Percentiles rank a stretch among this genome's conserved stretches.
Evolutionary conservation across 2,329 filamentous ascomycete genomes (phyloP).

Genomic region (Talaromyces sp.): DNA sequence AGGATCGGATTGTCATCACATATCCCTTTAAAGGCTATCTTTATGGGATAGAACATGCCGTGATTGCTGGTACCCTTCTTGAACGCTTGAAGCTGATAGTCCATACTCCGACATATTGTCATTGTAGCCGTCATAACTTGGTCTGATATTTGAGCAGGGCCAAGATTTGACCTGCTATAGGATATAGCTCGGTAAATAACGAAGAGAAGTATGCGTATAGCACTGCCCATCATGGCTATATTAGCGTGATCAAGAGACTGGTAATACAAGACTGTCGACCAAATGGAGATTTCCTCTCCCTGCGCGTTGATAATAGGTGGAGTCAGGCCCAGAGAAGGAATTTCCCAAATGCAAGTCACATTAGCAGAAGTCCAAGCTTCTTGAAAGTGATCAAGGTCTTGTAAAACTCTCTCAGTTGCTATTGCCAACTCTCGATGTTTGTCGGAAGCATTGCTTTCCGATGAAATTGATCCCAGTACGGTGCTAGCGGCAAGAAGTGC

Average conservation of each 20-base stretch:
- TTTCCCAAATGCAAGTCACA: neutral
- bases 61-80: neutral
- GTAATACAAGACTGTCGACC: constrained; percentile 4
- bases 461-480: neutral
- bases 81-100: constrained; percentile 1
- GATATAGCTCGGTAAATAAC: neutral
- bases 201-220: neutral
- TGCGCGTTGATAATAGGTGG: neutral
- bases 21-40: neutral
- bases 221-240: neutral
- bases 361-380: neutral
- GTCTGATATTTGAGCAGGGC: neutral
- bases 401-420: neutral
- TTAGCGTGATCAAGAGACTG: neutral
- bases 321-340: neutral
- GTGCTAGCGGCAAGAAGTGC: neutral
- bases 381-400: neutral
- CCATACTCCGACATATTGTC: constrained; percentile 1
- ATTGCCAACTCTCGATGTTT: neutral
- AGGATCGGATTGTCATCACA: neutral
- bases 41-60: constrained; percentile 2
- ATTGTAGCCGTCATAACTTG: neutral
- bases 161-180: neutral
- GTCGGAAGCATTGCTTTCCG: neutral
- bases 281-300: neutral